Base-by-base conservation (phyloP, 78 protist species). In the Monosiga brevicollis region DNA sequence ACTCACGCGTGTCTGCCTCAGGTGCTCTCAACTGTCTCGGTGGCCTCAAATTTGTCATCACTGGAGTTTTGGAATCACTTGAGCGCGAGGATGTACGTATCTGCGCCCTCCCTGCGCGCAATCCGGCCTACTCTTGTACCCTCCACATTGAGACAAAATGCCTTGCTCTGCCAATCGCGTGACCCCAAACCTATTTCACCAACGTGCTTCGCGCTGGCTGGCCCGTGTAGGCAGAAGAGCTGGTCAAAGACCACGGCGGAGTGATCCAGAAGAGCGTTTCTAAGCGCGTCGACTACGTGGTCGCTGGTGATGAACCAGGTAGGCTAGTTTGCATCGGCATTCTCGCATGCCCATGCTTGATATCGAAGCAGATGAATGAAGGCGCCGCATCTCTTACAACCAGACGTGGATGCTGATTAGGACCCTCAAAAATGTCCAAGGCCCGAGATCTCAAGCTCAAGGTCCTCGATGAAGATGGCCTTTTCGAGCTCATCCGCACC, bases 401-500 rank as follows among this genome's bases (percentile, higher is more conserved):
- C n/a, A n/a, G n/a, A n/a, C n/a, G n/a, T n/a, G n/a, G n/a, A n/a
- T n/a, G n/a, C n/a, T n/a, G n/a, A n/a, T n/a, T n/a, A n/a, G n/a
- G 92, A 29, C 86, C 75, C n/a, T 32, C 83, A 73, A 91, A 91
- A 62, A 1, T 77, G 29, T 2, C 0, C 15, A 87, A 82, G 73
- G 90, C 90, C 32, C 9, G 23, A n/a, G 29, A 34, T 43, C 72
- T 55, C 23, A 73, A 55, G 25, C 11, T 41, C 32, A 87, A 62
- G 43, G 26, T 49, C 39, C 36, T 89, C 70, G 78, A 74, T 34
- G 96, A 93, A 39, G 95, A 89, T 54, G 93, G n/a, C 36, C 78
- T 91, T 24, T 79, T 89, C 40, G 88, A 36, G 1, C 78, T 89
- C 26, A 41, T 91, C 23, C 41, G 43, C 73, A 42, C 2, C 26